phyloP scores from a whole-genome alignment of 2,329 filamentous ascomycete species.

The Pyricularia sp. region DNA sequence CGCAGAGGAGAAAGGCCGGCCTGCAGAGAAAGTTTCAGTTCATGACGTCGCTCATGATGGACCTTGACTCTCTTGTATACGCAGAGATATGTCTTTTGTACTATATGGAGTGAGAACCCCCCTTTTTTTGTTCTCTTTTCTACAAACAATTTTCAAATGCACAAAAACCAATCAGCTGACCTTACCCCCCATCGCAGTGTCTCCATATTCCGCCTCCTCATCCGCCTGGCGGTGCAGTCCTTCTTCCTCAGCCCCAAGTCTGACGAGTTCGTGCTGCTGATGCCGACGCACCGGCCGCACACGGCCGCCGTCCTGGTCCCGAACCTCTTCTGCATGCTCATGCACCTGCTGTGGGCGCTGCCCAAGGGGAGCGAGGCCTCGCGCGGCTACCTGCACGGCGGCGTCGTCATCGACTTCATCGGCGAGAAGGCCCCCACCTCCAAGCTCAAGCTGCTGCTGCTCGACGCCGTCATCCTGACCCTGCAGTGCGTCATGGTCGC shows the following conservation, averaged over 20 bases:
- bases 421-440: conserved; percentile 55
- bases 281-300: conserved; percentile 47
- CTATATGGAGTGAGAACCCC: conserved; percentile 54
- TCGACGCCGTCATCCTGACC: conserved; percentile 45
- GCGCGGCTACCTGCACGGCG: conserved; percentile 58
- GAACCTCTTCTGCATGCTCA: conserved; percentile 50
- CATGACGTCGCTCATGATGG: conserved; percentile 49
- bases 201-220: conserved; percentile 52
- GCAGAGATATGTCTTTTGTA: conserved; percentile 57
- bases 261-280: conserved; percentile 43
- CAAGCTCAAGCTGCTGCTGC: conserved; percentile 41
- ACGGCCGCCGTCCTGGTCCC: conserved; percentile 49
- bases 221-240: conserved; percentile 50
- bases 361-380: conserved; percentile 50
- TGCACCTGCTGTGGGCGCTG: conserved; percentile 46
- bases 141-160: conserved; percentile 5
- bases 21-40: conserved; percentile 50
- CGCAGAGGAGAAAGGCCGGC: conserved; percentile 18
- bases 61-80: conserved; percentile 54
- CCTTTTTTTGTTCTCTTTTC: neutral
- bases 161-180: neutral
- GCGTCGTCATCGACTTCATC: conserved; percentile 58
- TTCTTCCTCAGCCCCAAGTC: conserved; percentile 56
- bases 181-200: conserved; percentile 34
- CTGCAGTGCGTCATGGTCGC: conserved; percentile 57